A percentile compares a stretch with the other conserved stretches of the same genome.
These are phyloP conservation scores for Melastoma malabathricum DNA, from an alignment of 345 rosid species.

Conservation along the genomic window DNA sequence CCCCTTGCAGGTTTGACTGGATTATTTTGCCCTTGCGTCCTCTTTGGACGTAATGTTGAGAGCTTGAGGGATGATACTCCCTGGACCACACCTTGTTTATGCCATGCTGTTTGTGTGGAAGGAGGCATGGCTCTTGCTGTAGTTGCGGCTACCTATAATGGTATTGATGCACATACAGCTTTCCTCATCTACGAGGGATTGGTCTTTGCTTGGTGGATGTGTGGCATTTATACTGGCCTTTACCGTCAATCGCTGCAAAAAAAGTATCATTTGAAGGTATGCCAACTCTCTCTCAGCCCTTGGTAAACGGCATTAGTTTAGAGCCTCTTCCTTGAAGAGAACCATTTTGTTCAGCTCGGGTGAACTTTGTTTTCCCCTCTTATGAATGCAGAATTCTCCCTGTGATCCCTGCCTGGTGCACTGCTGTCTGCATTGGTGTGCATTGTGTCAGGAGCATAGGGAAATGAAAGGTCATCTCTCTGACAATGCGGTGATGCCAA, in stretches of 20 bases:
- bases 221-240: conserved; percentile 91
- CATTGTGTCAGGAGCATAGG: conserved; percentile 74
- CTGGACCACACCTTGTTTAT: conserved; percentile 72
- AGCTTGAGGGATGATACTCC: conserved; percentile 69
- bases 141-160: conserved; percentile 51
- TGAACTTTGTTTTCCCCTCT: background rate
- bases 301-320: background rate
- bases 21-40: conserved; percentile 81
- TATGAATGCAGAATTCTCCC: conserved; percentile 58
- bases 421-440: conserved; percentile 63
- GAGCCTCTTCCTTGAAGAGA: background rate
- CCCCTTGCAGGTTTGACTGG: conserved; percentile 60
- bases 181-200: conserved; percentile 83
- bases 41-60: conserved; percentile 79
- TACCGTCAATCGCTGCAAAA: conserved; percentile 64
- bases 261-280: conserved; percentile 87
- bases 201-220: conserved; percentile 96
- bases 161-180: conserved; percentile 61
- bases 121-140: conserved; percentile 75
- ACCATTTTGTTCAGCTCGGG: background rate
- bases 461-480: conserved; percentile 77
- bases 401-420: conserved; percentile 76
- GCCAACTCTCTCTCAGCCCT: background rate
- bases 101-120: conserved; percentile 73
- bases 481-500: conserved; percentile 66